Percentiles rank a stretch among this genome's conserved stretches.
Evolutionary conservation across 2,329 filamentous ascomycete species (phyloP).

Genomic region (Microascus cirrosus): DNA sequence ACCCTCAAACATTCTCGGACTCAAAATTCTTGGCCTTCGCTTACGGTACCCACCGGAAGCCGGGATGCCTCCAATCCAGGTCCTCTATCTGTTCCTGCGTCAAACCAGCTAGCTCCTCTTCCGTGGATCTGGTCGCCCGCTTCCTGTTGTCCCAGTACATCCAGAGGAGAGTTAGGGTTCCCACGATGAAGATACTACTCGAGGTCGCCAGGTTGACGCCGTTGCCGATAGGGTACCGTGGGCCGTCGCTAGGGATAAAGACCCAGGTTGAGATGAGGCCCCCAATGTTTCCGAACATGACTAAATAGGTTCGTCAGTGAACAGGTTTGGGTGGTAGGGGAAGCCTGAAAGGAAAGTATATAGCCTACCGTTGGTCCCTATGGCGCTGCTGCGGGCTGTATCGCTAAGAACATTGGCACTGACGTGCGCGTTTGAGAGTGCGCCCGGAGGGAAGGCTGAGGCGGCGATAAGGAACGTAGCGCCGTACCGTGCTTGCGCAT

Average conservation of each 20-base stretch:
- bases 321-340: slow-evolving; percentile 12
- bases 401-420: slow-evolving; percentile 56
- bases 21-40: neutral
- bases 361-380: neutral
- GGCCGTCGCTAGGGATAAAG: slow-evolving; percentile 50
- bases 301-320: slow-evolving; percentile 30
- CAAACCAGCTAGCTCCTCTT: slow-evolving; percentile 44
- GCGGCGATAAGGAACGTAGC: neutral
- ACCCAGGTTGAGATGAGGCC: slow-evolving; percentile 52
- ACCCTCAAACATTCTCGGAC: too few relatives aligned
- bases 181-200: slow-evolving; percentile 39
- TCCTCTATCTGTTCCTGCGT: slow-evolving; percentile 40
- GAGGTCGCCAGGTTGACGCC: slow-evolving; percentile 55
- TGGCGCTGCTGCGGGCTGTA: slow-evolving; percentile 42
- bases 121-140: slow-evolving; percentile 43
- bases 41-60: slow-evolving; percentile 45
- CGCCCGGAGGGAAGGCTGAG: neutral
- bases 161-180: slow-evolving; percentile 40
- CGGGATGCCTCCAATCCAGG: slow-evolving; percentile 58
- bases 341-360: too few relatives aligned
- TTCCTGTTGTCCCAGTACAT: slow-evolving; percentile 52
- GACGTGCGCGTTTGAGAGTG: slow-evolving; percentile 35
- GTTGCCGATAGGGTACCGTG: slow-evolving; percentile 59
- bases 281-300: slow-evolving; percentile 53
- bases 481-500: neutral